Conservation (phyloP, 1,284 basidiomycete genomes). For the Polyporus tsugae region DNA sequence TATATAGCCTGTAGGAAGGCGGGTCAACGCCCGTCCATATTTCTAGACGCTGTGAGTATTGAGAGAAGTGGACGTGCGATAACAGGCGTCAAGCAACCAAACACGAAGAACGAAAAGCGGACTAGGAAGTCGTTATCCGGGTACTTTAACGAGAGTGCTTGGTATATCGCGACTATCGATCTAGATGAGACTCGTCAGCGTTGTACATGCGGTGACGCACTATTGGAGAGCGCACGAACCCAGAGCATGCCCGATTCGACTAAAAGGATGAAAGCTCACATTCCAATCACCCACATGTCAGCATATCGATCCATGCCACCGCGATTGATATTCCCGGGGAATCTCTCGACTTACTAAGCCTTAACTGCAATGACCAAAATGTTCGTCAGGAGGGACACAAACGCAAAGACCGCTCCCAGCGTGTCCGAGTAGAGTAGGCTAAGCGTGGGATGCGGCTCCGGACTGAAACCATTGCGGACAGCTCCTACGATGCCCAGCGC, state of each 20-base stretch:
- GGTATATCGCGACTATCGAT: background rate
- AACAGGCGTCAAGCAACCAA: background rate
- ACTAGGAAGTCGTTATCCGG: background rate
- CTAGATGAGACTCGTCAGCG: background rate
- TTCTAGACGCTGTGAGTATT: background rate
- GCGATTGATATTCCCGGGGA: background rate
- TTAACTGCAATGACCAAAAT: background rate
- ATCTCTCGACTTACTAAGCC: background rate
- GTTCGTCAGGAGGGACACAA: background rate
- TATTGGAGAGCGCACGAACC: background rate
- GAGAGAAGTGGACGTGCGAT: background rate
- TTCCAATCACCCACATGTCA: too few species aligned
- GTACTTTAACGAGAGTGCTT: background rate
- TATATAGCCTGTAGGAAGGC: conserved; percentile 4
- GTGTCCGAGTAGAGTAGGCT: background rate
- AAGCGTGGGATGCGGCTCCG: background rate
- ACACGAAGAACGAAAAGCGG: conserved; percentile 1
- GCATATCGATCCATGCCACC: background rate
- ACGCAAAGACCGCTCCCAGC: background rate
- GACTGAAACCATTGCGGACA: background rate
- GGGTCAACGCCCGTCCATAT: background rate
- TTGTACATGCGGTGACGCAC: background rate
- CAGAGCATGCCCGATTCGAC: background rate
- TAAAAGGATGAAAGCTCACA: background rate
- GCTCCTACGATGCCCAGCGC: background rate